A percentile compares a stretch with the other conserved stretches of the same genome.
These are phyloP conservation scores for Suillus clintonianus DNA, from an alignment of 768 basidiomycete genomes.

Conservation along the genomic window DNA sequence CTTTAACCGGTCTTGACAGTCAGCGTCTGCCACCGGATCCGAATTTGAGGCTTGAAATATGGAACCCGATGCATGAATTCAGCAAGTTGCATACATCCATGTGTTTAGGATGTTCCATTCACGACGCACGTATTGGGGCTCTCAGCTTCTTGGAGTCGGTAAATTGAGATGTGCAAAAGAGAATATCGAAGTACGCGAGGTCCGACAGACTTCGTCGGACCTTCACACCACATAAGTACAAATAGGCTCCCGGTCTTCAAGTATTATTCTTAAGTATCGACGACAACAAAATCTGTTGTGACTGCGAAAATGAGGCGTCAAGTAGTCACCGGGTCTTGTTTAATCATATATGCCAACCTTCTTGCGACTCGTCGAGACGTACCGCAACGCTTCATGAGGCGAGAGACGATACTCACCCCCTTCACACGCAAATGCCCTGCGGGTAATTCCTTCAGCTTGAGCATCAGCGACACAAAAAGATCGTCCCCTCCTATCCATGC, in stretches of 20 bases:
- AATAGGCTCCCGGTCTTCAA: neutral
- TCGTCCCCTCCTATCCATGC: conserved; percentile 10
- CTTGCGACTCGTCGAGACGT: conserved; percentile 28
- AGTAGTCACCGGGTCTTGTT: conserved; percentile 6
- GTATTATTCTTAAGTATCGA: neutral
- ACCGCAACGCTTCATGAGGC: conserved; percentile 26
- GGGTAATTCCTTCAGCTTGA: conserved; percentile 17
- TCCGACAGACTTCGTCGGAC: too few species aligned
- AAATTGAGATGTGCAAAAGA: too few species aligned
- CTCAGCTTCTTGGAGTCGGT: too few species aligned
- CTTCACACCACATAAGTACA: neutral
- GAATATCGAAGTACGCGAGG: too few species aligned
- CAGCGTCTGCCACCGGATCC: too few species aligned
- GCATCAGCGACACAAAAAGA: conserved; percentile 20
- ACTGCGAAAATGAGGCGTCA: neutral
- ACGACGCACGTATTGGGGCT: too few species aligned
- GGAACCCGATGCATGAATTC: neutral
- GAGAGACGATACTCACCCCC: conserved; percentile 14
- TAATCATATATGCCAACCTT: conserved; percentile 25
- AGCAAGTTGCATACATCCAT: neutral
- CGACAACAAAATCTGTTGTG: neutral
- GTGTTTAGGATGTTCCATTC: neutral
- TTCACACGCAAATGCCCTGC: conserved; percentile 11
- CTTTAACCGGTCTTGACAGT: too few species aligned
- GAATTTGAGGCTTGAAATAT: too few species aligned